Evolutionary conservation across 2,329 filamentous ascomycete genomes (phyloP).

Genomic region (Ophiocordyceps polyrhachis-furcata): DNA sequence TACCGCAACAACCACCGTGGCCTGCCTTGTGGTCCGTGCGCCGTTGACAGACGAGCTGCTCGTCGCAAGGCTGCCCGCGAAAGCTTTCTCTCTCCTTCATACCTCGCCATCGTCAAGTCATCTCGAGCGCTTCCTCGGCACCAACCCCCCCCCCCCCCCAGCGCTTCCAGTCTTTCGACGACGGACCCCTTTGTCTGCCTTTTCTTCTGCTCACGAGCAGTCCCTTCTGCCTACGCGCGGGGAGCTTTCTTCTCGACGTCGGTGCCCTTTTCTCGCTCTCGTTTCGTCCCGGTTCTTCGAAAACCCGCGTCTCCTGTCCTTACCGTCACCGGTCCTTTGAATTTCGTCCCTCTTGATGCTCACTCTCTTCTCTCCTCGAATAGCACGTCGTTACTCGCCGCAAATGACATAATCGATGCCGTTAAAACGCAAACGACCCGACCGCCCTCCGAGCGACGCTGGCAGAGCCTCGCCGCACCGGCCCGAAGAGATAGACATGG

Average conservation of each 20-base stretch:
- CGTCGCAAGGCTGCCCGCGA: slow-evolving; percentile 3
- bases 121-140: not conserved
- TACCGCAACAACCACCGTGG: not conserved
- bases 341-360: not conserved
- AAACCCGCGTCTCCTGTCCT: not conserved
- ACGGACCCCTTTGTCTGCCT: not conserved
- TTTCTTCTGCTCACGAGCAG: not conserved
- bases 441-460: slow-evolving; percentile 28
- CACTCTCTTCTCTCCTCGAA: not conserved
- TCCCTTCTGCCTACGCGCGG: not conserved
- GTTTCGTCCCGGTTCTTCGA: not conserved
- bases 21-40: slow-evolving; percentile 2
- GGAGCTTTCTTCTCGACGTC: not conserved
- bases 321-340: not conserved
- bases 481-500: slow-evolving; percentile 34
- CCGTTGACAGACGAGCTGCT: not conserved
- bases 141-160: not conserved
- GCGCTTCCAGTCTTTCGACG: not conserved
- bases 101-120: slow-evolving; percentile 1
- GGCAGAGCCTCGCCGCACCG: slow-evolving; percentile 43
- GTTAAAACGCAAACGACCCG: slow-evolving; percentile 40
- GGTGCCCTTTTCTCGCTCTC: not conserved
- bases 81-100: slow-evolving; percentile 1
- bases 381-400: not conserved
- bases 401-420: slow-evolving; percentile 29